Conservation (phyloP, 2,329 filamentous ascomycete genomes). For the Xylariaceae sp. region DNA sequence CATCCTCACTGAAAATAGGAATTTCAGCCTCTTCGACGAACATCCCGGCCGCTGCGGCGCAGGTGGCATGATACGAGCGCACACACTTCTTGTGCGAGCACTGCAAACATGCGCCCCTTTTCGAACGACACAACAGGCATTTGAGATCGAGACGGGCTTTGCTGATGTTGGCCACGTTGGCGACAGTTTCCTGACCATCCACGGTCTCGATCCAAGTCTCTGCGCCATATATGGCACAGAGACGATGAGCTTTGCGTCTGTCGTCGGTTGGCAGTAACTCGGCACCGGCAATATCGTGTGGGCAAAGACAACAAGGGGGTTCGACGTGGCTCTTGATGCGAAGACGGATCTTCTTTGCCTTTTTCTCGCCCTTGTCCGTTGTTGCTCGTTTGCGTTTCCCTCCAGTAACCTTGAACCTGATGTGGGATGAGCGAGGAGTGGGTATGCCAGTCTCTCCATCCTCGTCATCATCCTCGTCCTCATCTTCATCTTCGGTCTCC, state of each 20-base stretch:
- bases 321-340: conserved; percentile 68
- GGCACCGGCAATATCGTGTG: conserved; percentile 80
- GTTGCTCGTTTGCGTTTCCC: conserved; percentile 67
- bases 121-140: conserved; percentile 91
- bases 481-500: conserved; percentile 71
- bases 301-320: conserved; percentile 86
- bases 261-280: conserved; percentile 85
- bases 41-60: conserved; percentile 86
- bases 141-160: conserved; percentile 88
- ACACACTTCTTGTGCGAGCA: conserved; percentile 94
- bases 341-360: conserved; percentile 75
- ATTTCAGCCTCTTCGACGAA: conserved; percentile 85
- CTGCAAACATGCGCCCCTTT: conserved; percentile 94
- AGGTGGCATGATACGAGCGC: conserved; percentile 91
- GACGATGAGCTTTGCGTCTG: conserved; percentile 79
- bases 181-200: conserved; percentile 70
- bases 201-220: conserved; percentile 82
- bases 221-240: conserved; percentile 87
- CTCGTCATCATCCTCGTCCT: conserved; percentile 59
- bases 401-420: conserved; percentile 57
- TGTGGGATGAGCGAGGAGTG: conserved; percentile 74
- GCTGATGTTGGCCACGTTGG: conserved; percentile 76
- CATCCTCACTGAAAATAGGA: conserved; percentile 84
- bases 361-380: conserved; percentile 46
- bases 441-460: conserved; percentile 61